Percentiles rank a stretch among this genome's conserved stretches.
These are phyloP conservation scores for Camelina laxa DNA, from an alignment of 345 rosid genomes.

Conservation along the genomic window DNA sequence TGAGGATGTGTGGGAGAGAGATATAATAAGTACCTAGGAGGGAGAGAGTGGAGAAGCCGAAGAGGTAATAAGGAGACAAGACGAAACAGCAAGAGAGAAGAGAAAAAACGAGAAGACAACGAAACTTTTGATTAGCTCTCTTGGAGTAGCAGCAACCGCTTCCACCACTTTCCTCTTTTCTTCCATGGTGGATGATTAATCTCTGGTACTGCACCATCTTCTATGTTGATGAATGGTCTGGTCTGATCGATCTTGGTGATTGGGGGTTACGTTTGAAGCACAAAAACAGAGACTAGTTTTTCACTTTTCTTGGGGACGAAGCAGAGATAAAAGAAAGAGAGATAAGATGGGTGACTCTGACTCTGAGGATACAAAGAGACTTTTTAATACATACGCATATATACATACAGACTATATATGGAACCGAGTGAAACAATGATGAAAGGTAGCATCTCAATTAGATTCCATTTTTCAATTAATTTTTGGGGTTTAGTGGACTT, in stretches of 20 bases:
- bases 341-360: slow-evolving; percentile 1
- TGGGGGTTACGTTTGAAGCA: background rate
- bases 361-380: slow-evolving; percentile 11
- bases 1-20: background rate
- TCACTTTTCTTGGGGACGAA: slow-evolving; percentile 27
- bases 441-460: background rate
- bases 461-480: background rate
- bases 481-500: slow-evolving; percentile 39
- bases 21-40: slow-evolving; percentile 56
- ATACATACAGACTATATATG: slow-evolving; percentile 14
- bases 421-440: slow-evolving; percentile 25
- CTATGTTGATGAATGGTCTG: slow-evolving; percentile 12
- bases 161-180: slow-evolving; percentile 57
- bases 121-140: slow-evolving; percentile 65
- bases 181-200: slow-evolving; percentile 48
- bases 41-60: slow-evolving; percentile 58
- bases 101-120: slow-evolving; percentile 61
- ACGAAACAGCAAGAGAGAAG: slow-evolving; percentile 67
- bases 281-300: background rate
- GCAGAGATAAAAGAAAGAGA: slow-evolving; percentile 10
- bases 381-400: slow-evolving; percentile 31
- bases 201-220: slow-evolving; percentile 58
- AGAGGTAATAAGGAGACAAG: slow-evolving; percentile 53
- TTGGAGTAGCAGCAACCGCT: slow-evolving; percentile 48
- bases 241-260: background rate